These are phyloP conservation scores for Knufia fluminis DNA, from an alignment of 2,329 filamentous ascomycete genomes.

Conservation along the genomic window DNA sequence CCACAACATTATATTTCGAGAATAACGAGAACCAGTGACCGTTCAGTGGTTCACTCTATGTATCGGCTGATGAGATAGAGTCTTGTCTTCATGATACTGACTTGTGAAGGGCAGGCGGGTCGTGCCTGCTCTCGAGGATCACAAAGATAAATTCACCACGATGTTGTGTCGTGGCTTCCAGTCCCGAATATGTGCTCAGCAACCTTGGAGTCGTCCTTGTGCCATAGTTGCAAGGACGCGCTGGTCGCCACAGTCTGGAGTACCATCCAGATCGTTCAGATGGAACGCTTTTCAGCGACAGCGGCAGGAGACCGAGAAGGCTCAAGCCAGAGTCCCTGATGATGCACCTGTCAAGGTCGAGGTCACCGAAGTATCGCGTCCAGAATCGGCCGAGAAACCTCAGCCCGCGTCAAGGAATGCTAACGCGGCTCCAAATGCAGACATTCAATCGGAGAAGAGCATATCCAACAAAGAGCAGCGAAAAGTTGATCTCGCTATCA, in stretches of 20 bases:
- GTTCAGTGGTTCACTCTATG: too few relatives aligned
- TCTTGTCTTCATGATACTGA: neutral
- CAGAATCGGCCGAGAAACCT: conserved; percentile 17
- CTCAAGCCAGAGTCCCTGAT: conserved; percentile 10
- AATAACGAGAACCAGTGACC: too few relatives aligned
- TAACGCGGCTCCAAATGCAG: conserved; percentile 38
- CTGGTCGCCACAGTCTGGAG: neutral
- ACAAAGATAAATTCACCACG: neutral
- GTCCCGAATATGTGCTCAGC: neutral
- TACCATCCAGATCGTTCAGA: neutral
- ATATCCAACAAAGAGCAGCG: conserved; percentile 74
- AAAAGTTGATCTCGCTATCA: conserved; percentile 96
- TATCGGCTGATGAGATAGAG: too few relatives aligned
- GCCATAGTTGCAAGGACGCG: neutral
- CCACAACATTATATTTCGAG: too few relatives aligned
- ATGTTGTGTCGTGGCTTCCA: neutral
- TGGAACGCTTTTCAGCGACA: neutral
- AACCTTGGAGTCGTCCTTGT: neutral
- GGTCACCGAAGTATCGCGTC: conserved; percentile 13
- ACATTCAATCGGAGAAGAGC: conserved; percentile 56
- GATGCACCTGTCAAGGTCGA: conserved; percentile 11
- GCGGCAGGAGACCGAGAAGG: neutral
- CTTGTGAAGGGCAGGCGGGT: neutral
- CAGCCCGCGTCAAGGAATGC: conserved; percentile 19
- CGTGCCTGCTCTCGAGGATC: neutral